A percentile compares a stretch with the other conserved stretches of the same genome.
phyloP scores from a whole-genome alignment of 1,284 basidiomycete species.

The Athelia psychrophila region DNA sequence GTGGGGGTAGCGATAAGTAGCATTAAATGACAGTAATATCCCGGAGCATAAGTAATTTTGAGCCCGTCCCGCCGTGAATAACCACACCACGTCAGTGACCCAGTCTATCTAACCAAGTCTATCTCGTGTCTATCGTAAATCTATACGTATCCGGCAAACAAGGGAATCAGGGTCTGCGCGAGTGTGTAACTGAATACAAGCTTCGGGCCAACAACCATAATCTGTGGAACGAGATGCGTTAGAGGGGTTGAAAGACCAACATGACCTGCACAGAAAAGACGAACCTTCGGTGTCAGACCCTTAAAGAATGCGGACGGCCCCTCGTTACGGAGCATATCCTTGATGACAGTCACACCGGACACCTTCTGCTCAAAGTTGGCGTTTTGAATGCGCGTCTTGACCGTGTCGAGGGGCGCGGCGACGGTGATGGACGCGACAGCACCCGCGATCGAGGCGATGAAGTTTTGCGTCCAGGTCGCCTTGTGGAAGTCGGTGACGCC shows the following conservation, averaged over 20 bases:
- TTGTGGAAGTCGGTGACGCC: constrained; percentile 86
- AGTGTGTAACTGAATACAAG: constrained; percentile 98
- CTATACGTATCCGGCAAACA: constrained; percentile 86
- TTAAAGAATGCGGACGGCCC: constrained; percentile 92
- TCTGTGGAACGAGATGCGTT: constrained; percentile 41
- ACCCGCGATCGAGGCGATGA: constrained; percentile 91
- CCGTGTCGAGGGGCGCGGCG: constrained; percentile 92
- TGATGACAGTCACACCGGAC: constrained; percentile 84
- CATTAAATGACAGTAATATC: no score
- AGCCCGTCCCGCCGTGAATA: no score
- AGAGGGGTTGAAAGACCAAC: constrained; percentile 5
- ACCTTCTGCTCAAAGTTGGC: constrained; percentile 95
- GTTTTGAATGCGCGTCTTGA: constrained; percentile 98
- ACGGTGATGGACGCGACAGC: constrained; percentile 95
- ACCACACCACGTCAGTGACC: no score
- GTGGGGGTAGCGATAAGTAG: no score
- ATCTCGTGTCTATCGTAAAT: not conserved
- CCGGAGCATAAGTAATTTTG: no score
- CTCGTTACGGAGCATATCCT: constrained; percentile 88
- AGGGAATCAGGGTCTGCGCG: constrained; percentile 93
- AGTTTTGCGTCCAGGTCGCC: constrained; percentile 96
- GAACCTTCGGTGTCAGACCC: constrained; percentile 90
- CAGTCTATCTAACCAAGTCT: no score
- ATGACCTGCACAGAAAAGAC: constrained; percentile 15
- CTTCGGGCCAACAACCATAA: constrained; percentile 96